Evolutionary conservation across 208 protist genomes (phyloP).

Genomic region (Leishmania turanica): DNA sequence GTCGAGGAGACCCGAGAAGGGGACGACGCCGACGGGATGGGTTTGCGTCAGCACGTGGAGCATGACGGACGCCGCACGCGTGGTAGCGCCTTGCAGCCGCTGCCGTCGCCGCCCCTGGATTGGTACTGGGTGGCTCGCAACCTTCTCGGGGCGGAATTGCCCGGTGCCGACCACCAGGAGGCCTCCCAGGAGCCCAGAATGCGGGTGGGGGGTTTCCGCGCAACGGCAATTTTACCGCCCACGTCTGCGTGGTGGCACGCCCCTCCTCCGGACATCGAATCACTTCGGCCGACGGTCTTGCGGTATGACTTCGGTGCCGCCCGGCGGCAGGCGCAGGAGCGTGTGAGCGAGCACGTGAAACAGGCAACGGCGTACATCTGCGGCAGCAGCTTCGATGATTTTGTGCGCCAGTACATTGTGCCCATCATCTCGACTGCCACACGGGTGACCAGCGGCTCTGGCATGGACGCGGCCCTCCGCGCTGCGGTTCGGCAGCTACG

Average conservation of each 20-base stretch:
- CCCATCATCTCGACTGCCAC: conserved; percentile 42
- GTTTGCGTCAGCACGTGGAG: neutral
- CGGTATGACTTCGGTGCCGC: conserved; percentile 14
- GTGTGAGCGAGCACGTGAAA: conserved; percentile 18
- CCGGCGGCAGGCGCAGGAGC: neutral
- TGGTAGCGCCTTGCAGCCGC: too few species aligned
- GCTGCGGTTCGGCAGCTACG: conserved; percentile 52
- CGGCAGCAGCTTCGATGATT: conserved; percentile 37
- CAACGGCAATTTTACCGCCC: neutral
- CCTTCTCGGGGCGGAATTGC: neutral
- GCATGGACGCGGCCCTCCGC: conserved; percentile 34
- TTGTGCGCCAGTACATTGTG: conserved; percentile 44
- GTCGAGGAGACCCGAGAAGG: neutral
- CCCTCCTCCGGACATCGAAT: neutral
- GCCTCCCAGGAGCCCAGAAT: too few species aligned
- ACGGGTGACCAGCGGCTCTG: conserved; percentile 15
- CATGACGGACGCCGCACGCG: neutral
- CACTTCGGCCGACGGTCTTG: conserved; percentile 30
- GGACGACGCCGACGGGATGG: neutral
- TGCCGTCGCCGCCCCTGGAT: neutral
- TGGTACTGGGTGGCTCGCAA: conserved; percentile 12
- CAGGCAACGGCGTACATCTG: conserved; percentile 24
- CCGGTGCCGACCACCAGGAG: too few species aligned
- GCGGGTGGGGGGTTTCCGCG: neutral
- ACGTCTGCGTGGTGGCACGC: neutral